phyloP scores from a whole-genome alignment of 768 basidiomycete species.

The Mycena maculata region DNA sequence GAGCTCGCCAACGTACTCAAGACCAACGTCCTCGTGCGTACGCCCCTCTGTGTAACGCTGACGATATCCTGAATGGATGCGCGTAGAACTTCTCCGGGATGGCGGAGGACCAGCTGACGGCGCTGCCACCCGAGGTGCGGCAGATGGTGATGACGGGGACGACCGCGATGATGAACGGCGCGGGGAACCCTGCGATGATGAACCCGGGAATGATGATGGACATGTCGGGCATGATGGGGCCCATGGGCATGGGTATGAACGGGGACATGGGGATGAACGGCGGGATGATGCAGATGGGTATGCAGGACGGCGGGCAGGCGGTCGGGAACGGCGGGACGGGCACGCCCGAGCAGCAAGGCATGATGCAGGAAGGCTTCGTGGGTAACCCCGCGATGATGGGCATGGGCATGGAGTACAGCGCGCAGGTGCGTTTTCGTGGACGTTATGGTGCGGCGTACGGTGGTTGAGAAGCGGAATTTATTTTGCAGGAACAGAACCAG shows the following conservation, averaged over 20 bases:
- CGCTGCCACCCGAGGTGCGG: slow-evolving; percentile 83
- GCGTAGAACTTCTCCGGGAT: slow-evolving; percentile 89
- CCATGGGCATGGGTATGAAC: slow-evolving; percentile 74
- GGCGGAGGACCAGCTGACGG: slow-evolving; percentile 83
- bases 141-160: slow-evolving; percentile 90
- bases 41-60: not conserved
- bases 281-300: slow-evolving; percentile 65
- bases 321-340: slow-evolving; percentile 40
- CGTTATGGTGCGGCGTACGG: slow-evolving; percentile 42
- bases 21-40: slow-evolving; percentile 81
- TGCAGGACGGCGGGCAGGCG: slow-evolving; percentile 52
- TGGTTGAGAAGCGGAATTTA: slow-evolving; percentile 16
- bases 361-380: slow-evolving; percentile 62
- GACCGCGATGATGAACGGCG: slow-evolving; percentile 79
- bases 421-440: slow-evolving; percentile 68
- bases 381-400: slow-evolving; percentile 68
- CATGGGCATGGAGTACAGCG: slow-evolving; percentile 82
- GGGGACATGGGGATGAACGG: slow-evolving; percentile 74
- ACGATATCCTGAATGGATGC: slow-evolving; percentile 1
- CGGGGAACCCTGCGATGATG: slow-evolving; percentile 68
- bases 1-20: slow-evolving; percentile 86
- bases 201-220: slow-evolving; percentile 82
- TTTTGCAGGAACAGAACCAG: slow-evolving; percentile 64
- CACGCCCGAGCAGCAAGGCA: slow-evolving; percentile 56
- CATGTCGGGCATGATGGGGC: slow-evolving; percentile 74